phyloP scores from a whole-genome alignment of 2,329 filamentous ascomycete species.

The Alternaria alternata region DNA sequence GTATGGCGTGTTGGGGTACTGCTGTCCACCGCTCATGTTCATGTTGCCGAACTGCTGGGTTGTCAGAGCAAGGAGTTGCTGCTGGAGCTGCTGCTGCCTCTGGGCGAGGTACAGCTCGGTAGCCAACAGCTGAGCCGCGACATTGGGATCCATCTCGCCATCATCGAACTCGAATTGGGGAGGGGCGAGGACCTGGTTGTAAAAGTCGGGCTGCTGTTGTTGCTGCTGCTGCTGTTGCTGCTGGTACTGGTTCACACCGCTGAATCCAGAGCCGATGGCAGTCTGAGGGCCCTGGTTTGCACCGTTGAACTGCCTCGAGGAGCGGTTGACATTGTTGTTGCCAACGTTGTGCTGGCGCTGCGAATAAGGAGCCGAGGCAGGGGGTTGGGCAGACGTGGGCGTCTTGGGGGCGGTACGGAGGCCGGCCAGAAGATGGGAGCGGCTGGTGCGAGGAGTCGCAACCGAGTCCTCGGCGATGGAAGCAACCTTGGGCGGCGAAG shows the following conservation, averaged over 20 bases:
- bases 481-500: slow-evolving; percentile 72
- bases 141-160: slow-evolving; percentile 81
- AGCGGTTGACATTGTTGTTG: slow-evolving; percentile 58
- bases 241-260: slow-evolving; percentile 55
- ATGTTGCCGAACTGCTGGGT: slow-evolving; percentile 62
- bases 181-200: slow-evolving; percentile 89
- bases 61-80: slow-evolving; percentile 86
- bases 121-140: slow-evolving; percentile 88
- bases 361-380: slow-evolving; percentile 68
- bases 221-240: slow-evolving; percentile 45
- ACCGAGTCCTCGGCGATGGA: slow-evolving; percentile 73
- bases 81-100: slow-evolving; percentile 93
- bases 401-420: slow-evolving; percentile 94
- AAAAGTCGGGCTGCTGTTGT: slow-evolving; percentile 59
- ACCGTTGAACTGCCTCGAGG: slow-evolving; percentile 52
- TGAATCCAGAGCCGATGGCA: slow-evolving; percentile 64
- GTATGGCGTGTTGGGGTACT: slow-evolving; percentile 61
- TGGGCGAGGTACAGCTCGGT: slow-evolving; percentile 93
- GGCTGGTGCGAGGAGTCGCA: slow-evolving; percentile 84
- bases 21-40: slow-evolving; percentile 66
- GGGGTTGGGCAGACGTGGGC: slow-evolving; percentile 69
- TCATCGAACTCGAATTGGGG: slow-evolving; percentile 76
- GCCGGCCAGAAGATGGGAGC: slow-evolving; percentile 91
- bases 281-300: slow-evolving; percentile 64
- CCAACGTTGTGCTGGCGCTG: slow-evolving; percentile 61